Conservation (phyloP, 306 rosid species). For the Cucurbita argyrosperma region DNA sequence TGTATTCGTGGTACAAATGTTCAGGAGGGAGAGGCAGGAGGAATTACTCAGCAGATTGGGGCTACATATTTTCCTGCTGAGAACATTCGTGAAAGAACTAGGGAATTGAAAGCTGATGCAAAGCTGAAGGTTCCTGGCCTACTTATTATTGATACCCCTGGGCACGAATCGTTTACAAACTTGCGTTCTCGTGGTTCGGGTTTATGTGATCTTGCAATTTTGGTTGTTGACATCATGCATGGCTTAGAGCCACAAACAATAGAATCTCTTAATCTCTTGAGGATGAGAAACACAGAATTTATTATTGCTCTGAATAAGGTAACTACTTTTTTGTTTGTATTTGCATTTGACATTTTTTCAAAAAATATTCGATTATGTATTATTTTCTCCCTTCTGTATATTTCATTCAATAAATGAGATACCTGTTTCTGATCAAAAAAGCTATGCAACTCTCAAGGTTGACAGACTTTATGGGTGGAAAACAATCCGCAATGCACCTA, state of each 20-base stretch:
- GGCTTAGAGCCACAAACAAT: slow-evolving; percentile 92
- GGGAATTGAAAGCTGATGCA: slow-evolving; percentile 91
- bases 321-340: background rate
- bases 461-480: slow-evolving; percentile 96
- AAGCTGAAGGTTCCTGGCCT: slow-evolving; percentile 80
- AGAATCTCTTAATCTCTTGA: slow-evolving; percentile 82
- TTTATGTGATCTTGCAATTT: slow-evolving; percentile 83
- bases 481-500: slow-evolving; percentile 57
- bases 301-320: slow-evolving; percentile 90
- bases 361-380: slow-evolving; percentile 2
- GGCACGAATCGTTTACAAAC: slow-evolving; percentile 84
- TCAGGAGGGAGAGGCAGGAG: slow-evolving; percentile 99
- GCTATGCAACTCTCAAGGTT: slow-evolving; percentile 35
- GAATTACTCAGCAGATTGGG: slow-evolving; percentile 96
- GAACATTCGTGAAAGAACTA: slow-evolving; percentile 88
- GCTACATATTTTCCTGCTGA: slow-evolving; percentile 92
- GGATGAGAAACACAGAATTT: slow-evolving; percentile 90
- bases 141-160: slow-evolving; percentile 93
- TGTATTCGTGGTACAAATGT: slow-evolving; percentile 91
- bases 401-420: background rate
- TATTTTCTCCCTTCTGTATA: background rate
- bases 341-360: background rate
- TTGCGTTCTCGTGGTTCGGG: slow-evolving; percentile 93
- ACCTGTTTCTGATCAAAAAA: background rate
- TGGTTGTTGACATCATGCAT: slow-evolving; percentile 97